Conservation (phyloP, 805 yeast species). For the Sugiyamaella boreocaroliniensis region DNA sequence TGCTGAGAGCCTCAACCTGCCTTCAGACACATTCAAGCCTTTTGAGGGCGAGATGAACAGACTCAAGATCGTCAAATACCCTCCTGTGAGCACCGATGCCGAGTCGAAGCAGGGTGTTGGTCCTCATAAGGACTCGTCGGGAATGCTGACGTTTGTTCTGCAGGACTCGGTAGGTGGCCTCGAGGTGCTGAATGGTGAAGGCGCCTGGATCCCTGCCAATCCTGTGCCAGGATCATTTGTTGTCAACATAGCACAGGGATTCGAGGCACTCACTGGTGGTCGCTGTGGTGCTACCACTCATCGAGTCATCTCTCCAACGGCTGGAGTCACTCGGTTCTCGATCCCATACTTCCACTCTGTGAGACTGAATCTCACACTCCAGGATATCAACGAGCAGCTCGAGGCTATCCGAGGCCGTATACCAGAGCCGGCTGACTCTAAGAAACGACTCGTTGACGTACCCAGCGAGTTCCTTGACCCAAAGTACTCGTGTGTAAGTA, state of each 20-base stretch:
- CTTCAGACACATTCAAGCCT: slow-evolving; percentile 38
- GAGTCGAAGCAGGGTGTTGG: slow-evolving; percentile 46
- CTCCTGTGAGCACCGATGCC: slow-evolving; percentile 33
- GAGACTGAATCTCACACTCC: slow-evolving; percentile 27
- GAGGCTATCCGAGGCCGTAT: slow-evolving; percentile 23
- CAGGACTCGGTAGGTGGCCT: slow-evolving; percentile 50
- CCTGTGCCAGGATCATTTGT: slow-evolving; percentile 45
- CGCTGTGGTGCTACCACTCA: slow-evolving; percentile 56
- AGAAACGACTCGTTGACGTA: slow-evolving; percentile 25
- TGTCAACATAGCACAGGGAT: slow-evolving; percentile 54
- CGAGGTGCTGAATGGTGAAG: slow-evolving; percentile 50
- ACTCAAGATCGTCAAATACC: slow-evolving; percentile 54
- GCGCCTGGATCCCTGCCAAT: slow-evolving; percentile 51
- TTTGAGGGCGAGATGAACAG: slow-evolving; percentile 48
- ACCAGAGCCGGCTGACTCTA: slow-evolving; percentile 25
- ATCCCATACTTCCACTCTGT: slow-evolving; percentile 44
- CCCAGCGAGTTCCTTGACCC: slow-evolving; percentile 30
- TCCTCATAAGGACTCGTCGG: slow-evolving; percentile 58
- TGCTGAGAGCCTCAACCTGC: slow-evolving; percentile 50
- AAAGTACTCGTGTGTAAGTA: slow-evolving; percentile 23
- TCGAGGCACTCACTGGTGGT: slow-evolving; percentile 53
- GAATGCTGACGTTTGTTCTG: slow-evolving; percentile 51
- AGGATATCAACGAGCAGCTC: slow-evolving; percentile 24
- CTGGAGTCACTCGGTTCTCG: slow-evolving; percentile 31
- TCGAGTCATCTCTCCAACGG: slow-evolving; percentile 41